Conservation (phyloP, 1,284 basidiomycete genomes). For the Taiwanofungus camphoratus region DNA sequence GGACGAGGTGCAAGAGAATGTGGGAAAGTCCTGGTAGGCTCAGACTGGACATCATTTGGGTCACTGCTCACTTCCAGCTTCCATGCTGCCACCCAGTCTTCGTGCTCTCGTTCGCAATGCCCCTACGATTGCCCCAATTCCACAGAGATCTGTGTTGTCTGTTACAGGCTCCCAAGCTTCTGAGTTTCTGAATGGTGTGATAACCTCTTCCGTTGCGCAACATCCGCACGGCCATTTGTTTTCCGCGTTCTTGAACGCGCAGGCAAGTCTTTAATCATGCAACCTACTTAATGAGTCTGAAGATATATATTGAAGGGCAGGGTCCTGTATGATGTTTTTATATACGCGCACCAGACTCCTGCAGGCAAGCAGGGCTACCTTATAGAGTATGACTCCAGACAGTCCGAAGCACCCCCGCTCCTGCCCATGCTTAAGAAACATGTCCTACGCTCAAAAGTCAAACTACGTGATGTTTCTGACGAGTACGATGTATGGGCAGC, state of each 20-base stretch:
- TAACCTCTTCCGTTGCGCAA: constrained; percentile 56
- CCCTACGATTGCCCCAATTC: constrained; percentile 58
- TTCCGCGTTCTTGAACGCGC: constrained; percentile 82
- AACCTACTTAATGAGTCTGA: constrained; percentile 11
- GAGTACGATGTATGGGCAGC: constrained; percentile 78
- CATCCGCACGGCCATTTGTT: constrained; percentile 57
- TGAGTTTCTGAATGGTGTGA: constrained; percentile 86
- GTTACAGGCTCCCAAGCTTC: constrained; percentile 79
- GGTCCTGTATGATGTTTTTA: constrained; percentile 84
- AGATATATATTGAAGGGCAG: constrained; percentile 57
- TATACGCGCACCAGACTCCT: constrained; percentile 58
- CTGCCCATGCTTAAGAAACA: constrained; percentile 74
- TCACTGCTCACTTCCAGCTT: background rate
- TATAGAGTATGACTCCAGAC: constrained; percentile 67
- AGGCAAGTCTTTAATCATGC: constrained; percentile 43
- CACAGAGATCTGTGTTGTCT: constrained; percentile 64
- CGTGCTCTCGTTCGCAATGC: constrained; percentile 40
- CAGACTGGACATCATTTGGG: background rate
- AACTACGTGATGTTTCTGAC: constrained; percentile 68
- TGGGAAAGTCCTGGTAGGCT: background rate
- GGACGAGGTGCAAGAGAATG: background rate
- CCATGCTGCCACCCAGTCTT: constrained; percentile 35
- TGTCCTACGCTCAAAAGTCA: constrained; percentile 87
- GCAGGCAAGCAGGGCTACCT: constrained; percentile 53
- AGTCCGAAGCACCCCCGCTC: constrained; percentile 54